Percentiles rank a stretch among this genome's conserved stretches.
These are phyloP conservation scores for Suhomyces faveliae DNA, from an alignment of 805 yeast genomes.

Conservation along the genomic window DNA sequence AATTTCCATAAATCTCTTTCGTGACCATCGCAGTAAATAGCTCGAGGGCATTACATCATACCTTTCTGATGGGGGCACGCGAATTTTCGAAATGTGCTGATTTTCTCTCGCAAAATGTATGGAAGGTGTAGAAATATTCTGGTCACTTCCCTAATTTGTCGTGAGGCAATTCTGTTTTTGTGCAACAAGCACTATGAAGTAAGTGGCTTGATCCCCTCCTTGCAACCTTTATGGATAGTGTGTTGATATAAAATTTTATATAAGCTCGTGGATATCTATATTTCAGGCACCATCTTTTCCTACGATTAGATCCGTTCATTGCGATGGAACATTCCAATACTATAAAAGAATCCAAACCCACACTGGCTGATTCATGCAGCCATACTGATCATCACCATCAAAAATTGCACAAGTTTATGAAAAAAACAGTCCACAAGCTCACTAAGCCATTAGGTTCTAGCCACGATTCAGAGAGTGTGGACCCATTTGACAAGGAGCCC, in stretches of 20 bases:
- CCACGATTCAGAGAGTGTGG: not conserved
- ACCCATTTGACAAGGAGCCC: not conserved
- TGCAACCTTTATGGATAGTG: not conserved
- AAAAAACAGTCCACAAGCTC: slow-evolving; percentile 9
- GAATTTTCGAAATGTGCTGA: not conserved
- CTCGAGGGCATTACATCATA: not conserved
- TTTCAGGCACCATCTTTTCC: not conserved
- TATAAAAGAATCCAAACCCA: not conserved
- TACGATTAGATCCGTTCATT: not conserved
- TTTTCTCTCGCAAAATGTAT: not conserved
- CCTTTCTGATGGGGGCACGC: not conserved
- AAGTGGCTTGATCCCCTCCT: slow-evolving; percentile 4
- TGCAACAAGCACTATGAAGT: not conserved
- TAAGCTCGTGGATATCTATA: not conserved
- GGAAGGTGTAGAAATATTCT: slow-evolving; percentile 1
- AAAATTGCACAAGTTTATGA: slow-evolving; percentile 11
- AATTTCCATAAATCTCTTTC: not conserved
- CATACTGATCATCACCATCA: too few relatives aligned
- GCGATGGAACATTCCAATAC: not conserved
- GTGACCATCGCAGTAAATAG: not conserved
- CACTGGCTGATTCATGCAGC: too few relatives aligned
- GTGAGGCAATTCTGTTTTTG: slow-evolving; percentile 1
- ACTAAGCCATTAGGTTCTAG: not conserved
- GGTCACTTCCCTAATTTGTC: not conserved
- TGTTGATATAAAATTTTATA: not conserved